A percentile compares a stretch with the other conserved stretches of the same genome.
phyloP scores from a whole-genome alignment of 176 grass and related monocot genomes.

The Hsuehochloa calcarea region DNA sequence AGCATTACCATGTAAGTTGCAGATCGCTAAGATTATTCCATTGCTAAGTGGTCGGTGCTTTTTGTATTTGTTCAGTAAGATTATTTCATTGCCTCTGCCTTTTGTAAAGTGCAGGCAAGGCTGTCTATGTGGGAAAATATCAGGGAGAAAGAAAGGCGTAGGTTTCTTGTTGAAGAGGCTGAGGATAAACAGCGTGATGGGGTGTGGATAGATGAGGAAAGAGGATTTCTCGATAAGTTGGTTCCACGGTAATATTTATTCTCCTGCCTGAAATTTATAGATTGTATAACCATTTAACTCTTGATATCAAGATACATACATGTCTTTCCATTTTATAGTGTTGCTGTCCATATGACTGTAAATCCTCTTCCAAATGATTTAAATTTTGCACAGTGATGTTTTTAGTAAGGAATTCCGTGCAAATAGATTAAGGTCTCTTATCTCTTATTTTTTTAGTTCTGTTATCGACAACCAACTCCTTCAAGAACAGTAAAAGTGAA shows the following conservation, averaged over 20 bases:
- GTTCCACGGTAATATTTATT: conserved; percentile 44
- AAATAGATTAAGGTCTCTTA: background rate
- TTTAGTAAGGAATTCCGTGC: background rate
- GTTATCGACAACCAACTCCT: background rate
- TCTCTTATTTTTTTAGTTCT: background rate
- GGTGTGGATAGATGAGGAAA: conserved; percentile 82
- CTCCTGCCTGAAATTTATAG: background rate
- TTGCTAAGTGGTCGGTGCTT: background rate
- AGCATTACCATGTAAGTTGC: conserved; percentile 86
- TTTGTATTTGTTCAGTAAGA: too few species aligned
- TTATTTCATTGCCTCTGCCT: background rate
- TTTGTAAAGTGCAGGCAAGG: conserved; percentile 46
- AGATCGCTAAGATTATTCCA: background rate
- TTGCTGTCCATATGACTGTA: background rate
- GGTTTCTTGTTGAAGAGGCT: conserved; percentile 77
- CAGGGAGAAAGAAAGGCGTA: conserved; percentile 66
- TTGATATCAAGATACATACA: background rate
- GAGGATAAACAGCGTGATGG: conserved; percentile 69
- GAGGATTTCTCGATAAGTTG: conserved; percentile 67
- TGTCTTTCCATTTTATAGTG: background rate
- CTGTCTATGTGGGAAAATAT: conserved; percentile 70
- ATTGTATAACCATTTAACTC: background rate
- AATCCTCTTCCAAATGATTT: background rate
- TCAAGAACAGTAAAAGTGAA: background rate
- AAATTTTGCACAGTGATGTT: background rate